Evolutionary conservation across 441 rosid genomes (phyloP), one percentile per base, ranked within the genome.

Genomic region (Euphorbia corollata): DNA sequence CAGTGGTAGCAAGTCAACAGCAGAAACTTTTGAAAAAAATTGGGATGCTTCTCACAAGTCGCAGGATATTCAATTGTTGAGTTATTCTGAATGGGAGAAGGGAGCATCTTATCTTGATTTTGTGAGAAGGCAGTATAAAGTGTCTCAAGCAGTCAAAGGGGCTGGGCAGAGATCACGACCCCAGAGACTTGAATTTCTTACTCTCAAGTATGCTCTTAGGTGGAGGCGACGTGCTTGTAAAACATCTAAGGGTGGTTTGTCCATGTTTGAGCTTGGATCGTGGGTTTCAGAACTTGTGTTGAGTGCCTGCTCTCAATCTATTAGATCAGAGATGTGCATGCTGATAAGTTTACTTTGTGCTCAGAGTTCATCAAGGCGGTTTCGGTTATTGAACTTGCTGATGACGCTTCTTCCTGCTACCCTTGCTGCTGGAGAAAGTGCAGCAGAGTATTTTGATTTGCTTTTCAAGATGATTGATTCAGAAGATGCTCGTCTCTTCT

Each of bases 101-200:
- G 99, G 99, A 77, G 97, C 99, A 70, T 86, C 99, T n/a, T 96
- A 96, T 78, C 86, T 96, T 71, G 99, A 96, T 79, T 96, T 96
- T 86, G 99, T 96, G 74, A 85, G 99, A 85, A 91, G 99, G 82
- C 96, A 94, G 75, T 93, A 91, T 82, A 90, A 86, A 80, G 99
- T 83, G 64, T 90, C 92, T 77, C 98, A 88, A 78, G 81, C 84
- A 53, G 85, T 85, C 64, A 90, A 84, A 79, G 84, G 84, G 78
- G 77, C 80, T 58, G 84, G 86, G 68, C 96, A 84, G 83, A 90
- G 84, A 80, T 85, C 92, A 73, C 88, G 87, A 60, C 69, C 90
- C 36, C 98, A 90, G 70, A 88, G 90, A 84, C 76, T 86, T 61
- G 99, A 96, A 71, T 89, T 84, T 76, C 70, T 94, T 77, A 89